phyloP scores from a whole-genome alignment of 352 stramenopile genomes.

The Stramenopiles sp. region DNA sequence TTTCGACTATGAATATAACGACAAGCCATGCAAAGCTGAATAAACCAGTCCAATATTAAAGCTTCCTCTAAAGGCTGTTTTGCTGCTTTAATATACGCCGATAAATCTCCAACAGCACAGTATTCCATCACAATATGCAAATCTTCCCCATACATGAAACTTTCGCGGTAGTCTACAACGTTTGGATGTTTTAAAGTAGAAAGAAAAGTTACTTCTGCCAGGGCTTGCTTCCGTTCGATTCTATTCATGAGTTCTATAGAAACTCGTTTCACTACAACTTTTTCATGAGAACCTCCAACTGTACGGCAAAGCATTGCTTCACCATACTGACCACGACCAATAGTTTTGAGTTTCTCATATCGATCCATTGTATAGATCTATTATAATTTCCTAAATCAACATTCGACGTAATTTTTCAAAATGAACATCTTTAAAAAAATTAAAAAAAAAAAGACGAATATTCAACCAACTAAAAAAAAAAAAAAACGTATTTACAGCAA shows the following conservation, averaged over 20 bases:
- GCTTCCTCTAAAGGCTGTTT: constrained; percentile 24
- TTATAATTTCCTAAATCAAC: too few species aligned
- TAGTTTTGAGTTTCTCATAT: constrained; percentile 20
- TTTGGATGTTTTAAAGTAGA: constrained; percentile 18
- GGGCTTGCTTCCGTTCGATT: constrained; percentile 10
- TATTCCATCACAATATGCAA: constrained; percentile 16
- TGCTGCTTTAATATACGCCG: constrained; percentile 12
- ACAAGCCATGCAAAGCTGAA: constrained; percentile 42
- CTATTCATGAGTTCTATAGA: neutral
- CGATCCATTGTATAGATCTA: constrained; percentile 11
- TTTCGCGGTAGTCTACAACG: constrained; percentile 15
- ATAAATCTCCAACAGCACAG: constrained; percentile 28
- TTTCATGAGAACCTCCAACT: too few species aligned
- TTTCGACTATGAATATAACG: constrained; percentile 43
- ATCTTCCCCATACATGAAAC: constrained; percentile 12
- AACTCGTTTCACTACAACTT: constrained; percentile 11
- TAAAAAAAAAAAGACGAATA: too few species aligned
- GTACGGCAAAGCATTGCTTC: constrained; percentile 4
- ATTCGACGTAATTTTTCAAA: too few species aligned
- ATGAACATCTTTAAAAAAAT: too few species aligned
- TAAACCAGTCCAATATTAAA: constrained; percentile 42
- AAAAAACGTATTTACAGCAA: too few species aligned
- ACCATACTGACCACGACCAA: constrained; percentile 10
- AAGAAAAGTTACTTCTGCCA: constrained; percentile 14
- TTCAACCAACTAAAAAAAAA: too few species aligned